Evolutionary conservation across 768 basidiomycete species (phyloP), one percentile per base, ranked within the genome.

Genomic region (Boletellus sp.): DNA sequence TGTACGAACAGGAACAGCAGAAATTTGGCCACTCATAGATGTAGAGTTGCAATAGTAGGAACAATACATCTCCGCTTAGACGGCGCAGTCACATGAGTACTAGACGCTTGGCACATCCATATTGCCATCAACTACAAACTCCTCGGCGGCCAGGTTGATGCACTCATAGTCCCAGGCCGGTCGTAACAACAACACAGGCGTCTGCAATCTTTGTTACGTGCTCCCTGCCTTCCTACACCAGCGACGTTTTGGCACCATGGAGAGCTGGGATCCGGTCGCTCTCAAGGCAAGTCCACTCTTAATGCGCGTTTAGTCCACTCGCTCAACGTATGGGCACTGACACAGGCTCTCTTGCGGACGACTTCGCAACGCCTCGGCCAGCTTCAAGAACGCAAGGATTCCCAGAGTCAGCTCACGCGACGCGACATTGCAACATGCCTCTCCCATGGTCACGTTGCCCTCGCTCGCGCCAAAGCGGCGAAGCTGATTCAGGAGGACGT

Each of bases 381-480:
- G 56, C 63, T 87, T 16, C 85, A 87, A 60, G 80, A 83, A 53
- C 80, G 79, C 65, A 79, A 83, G 51, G 84, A 88, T 55, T 79
- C 85, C 6, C 75, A 82, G 59, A 77, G 75, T 2, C 76, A 74
- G 32, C 79, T 87, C 38, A 79, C 77, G 17, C 76, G 84, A 56
- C 75, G 75, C 54, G 86, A 89, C 63, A 83, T 90, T 50, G 80
- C 85, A 6, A 82, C 78, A 12, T 67, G 84, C 16, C 72, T 90
- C 36, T 76, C 78, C 44, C 79, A 84, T 54, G 77, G 78, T 34
- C 79, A 85, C 47, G 68, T 85, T 45, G 72, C 71, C 15, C 66
- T 86, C 26, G 88, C 88, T 12, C 79, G 87, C 41, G 75, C 78
- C n/a, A 89, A 87, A 69, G 84, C 84, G 2, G 83, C 84, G 62